phyloP scores from a whole-genome alignment of 1,139 yeast genomes.

The Saccharomyces hybrid region DNA sequence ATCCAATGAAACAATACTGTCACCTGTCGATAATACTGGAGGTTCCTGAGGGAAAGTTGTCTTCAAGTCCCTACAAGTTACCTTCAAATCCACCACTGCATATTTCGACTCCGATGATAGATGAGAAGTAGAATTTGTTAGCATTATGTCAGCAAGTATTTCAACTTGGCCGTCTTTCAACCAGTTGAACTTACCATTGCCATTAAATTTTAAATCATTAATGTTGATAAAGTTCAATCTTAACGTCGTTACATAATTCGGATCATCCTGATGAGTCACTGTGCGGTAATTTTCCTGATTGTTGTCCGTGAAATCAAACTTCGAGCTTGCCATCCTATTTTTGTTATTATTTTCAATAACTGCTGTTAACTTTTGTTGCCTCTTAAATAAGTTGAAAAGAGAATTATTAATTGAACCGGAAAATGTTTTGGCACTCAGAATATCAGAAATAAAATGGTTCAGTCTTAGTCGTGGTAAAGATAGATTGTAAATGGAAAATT shows the following conservation, averaged over 20 bases:
- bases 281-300: background rate
- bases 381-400: slow-evolving; percentile 63
- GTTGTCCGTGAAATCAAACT: background rate
- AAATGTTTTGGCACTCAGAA: slow-evolving; percentile 60
- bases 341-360: background rate
- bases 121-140: slow-evolving; percentile 36
- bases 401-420: slow-evolving; percentile 70
- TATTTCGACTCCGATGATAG: slow-evolving; percentile 34
- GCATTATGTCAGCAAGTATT: slow-evolving; percentile 58
- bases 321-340: background rate
- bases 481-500: slow-evolving; percentile 47
- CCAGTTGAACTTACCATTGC: slow-evolving; percentile 48
- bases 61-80: slow-evolving; percentile 53
- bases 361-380: slow-evolving; percentile 39
- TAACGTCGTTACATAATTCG: slow-evolving; percentile 39
- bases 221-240: slow-evolving; percentile 60
- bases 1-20: slow-evolving; percentile 50
- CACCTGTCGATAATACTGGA: slow-evolving; percentile 47
- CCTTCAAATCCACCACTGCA: slow-evolving; percentile 55
- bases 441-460: slow-evolving; percentile 51
- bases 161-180: slow-evolving; percentile 62
- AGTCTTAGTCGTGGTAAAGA: slow-evolving; percentile 55
- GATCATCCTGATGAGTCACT: background rate
- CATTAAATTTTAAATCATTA: slow-evolving; percentile 32
- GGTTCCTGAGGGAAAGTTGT: slow-evolving; percentile 48